Base-by-base conservation (phyloP, 148 eudicot species). In the Nepenthes gracilis region DNA sequence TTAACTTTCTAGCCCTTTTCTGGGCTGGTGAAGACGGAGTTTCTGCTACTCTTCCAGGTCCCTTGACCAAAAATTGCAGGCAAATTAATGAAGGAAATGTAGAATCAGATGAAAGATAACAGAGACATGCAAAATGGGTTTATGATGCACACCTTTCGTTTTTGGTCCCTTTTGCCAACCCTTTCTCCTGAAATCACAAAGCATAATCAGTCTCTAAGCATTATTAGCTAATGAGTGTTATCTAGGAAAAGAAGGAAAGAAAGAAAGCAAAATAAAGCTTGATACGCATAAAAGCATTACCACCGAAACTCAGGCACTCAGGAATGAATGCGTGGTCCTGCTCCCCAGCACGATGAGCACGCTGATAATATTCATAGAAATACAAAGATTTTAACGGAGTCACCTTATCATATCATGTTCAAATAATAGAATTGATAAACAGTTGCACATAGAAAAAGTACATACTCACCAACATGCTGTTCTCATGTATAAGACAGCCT, bases 1-100 rank as follows among this genome's bases (percentile, higher is more conserved):
- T 86, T 50, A 82, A 67, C 70, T 93, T 92, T 37, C 98, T 80
- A 59, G 96, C 91, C 75, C 98, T 84, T 80, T 93, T 86, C 72
- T 78, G 88, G 47, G 95, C 95, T 43, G 98, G 96, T 50, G 96
- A 83, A 49, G 91, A 77, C 66, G 98, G 94, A 64, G 86, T 80
- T 33, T 83, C 94, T 2, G 86, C 63, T 64, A 71, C 56, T 69
- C 93, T 77, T 75, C 90, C 96, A 60, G 96, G 94, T 15, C 78
- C 94, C 94, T 89, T 53, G 14, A 72, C 50, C 65, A 70, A 67
- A 11, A 37, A 62, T 48, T 45, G 47, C 2, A 63, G 38, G 15
- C 40, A 57, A 35, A 43, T 36, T 2, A 47, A 23, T 14, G 2
- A 13, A 57, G 43, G 35, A 55, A 63, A 65, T 7, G 14, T 2